phyloP scores from a whole-genome alignment of 768 basidiomycete species.

The Stropharia rugosoannulata region DNA sequence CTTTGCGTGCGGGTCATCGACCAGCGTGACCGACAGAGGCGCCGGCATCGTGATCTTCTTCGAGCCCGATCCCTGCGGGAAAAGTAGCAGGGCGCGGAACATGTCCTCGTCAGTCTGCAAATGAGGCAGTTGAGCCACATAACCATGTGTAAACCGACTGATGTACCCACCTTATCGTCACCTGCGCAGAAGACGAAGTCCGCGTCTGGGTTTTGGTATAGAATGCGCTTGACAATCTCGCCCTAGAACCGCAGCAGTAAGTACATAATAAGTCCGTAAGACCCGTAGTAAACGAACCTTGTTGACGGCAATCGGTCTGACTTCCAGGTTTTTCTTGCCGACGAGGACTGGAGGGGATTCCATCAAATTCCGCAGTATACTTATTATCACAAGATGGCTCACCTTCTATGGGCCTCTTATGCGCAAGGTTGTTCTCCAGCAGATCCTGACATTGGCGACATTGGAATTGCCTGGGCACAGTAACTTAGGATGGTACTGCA shows the following conservation, averaged over 20 bases:
- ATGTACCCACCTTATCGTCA: slow-evolving; percentile 80
- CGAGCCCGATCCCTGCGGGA: slow-evolving; percentile 43
- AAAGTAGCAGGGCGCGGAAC: slow-evolving; percentile 86
- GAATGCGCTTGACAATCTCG: slow-evolving; percentile 93
- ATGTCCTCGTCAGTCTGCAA: slow-evolving; percentile 95
- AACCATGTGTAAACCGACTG: not conserved
- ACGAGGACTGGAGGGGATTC: slow-evolving; percentile 63
- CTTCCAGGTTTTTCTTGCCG: slow-evolving; percentile 98
- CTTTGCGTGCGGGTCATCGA: slow-evolving; percentile 43
- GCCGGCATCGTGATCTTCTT: slow-evolving; percentile 51
- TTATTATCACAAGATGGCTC: slow-evolving; percentile 12
- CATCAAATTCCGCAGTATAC: not conserved
- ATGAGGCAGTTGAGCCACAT: not conserved
- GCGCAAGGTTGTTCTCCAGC: slow-evolving; percentile 90
- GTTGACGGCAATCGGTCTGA: slow-evolving; percentile 92
- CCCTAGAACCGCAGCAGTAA: slow-evolving; percentile 41
- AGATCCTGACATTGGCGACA: slow-evolving; percentile 96
- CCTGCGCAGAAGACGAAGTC: slow-evolving; percentile 98
- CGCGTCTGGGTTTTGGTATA: slow-evolving; percentile 91
- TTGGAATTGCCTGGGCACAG: slow-evolving; percentile 68
- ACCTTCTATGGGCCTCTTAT: slow-evolving; percentile 95
- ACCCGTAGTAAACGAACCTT: slow-evolving; percentile 46
- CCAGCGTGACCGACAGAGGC: slow-evolving; percentile 51
- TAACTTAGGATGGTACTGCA: slow-evolving; percentile 4
- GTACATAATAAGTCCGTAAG: not conserved